Evolutionary conservation across 2,329 filamentous ascomycete species (phyloP).

Genomic region (Sordariomycetes sp.): DNA sequence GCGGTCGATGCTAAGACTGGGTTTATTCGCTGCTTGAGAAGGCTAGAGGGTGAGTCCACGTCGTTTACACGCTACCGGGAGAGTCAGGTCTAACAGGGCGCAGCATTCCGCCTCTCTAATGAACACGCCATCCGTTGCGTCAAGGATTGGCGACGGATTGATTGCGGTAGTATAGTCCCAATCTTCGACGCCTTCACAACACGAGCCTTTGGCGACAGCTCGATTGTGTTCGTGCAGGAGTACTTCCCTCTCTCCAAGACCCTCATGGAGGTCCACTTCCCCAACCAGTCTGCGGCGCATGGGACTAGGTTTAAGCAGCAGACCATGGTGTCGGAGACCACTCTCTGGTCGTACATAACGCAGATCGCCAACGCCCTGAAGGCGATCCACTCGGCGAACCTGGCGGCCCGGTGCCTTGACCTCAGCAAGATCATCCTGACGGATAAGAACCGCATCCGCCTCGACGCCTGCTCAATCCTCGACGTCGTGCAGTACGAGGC

Average conservation of each 20-base stretch:
- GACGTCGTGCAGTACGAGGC: conserved; percentile 81
- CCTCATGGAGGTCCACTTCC: conserved; percentile 70
- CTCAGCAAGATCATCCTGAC: conserved; percentile 84
- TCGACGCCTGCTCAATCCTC: conserved; percentile 80
- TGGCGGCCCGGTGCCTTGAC: conserved; percentile 80
- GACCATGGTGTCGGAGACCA: conserved; percentile 52
- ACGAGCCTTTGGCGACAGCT: conserved; percentile 79
- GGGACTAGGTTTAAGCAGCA: conserved; percentile 34
- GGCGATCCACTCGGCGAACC: conserved; percentile 67
- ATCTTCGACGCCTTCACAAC: conserved; percentile 92
- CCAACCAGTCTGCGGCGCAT: conserved; percentile 19
- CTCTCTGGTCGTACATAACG: conserved; percentile 85
- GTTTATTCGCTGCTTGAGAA: conserved; percentile 73
- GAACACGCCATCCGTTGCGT: conserved; percentile 80
- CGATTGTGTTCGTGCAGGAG: conserved; percentile 85
- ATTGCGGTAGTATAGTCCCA: conserved; percentile 71
- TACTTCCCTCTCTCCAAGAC: conserved; percentile 90
- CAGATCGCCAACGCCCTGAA: conserved; percentile 85
- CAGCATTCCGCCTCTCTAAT: conserved; percentile 76
- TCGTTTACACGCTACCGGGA: not conserved
- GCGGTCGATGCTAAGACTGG: conserved; percentile 83
- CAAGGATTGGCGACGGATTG: conserved; percentile 80
- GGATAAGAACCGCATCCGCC: conserved; percentile 76
- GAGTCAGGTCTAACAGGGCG: not conserved
- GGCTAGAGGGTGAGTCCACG: conserved; percentile 58